Conservation (phyloP, 352 stramenopile genomes). For the Pythium utonaiense region DNA sequence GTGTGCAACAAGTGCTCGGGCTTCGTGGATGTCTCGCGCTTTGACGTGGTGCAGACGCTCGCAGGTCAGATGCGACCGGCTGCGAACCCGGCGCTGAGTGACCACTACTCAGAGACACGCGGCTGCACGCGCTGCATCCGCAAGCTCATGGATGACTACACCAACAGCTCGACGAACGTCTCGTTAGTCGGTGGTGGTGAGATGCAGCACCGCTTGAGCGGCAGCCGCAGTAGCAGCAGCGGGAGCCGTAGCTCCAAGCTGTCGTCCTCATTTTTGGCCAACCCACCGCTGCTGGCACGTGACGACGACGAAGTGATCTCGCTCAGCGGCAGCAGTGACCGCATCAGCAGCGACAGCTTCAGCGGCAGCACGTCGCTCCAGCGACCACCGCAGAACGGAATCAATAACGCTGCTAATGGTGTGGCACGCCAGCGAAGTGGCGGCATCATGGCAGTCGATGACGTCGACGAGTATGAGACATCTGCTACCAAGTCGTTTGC, state of each 20-base stretch:
- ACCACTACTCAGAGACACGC: conserved; percentile 11
- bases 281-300: neutral
- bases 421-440: neutral
- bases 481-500: neutral
- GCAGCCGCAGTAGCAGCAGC: conserved; percentile 4
- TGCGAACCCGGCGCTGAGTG: neutral
- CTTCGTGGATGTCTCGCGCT: conserved; percentile 38
- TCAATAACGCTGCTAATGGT: neutral
- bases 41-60: conserved; percentile 27
- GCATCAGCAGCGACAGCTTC: conserved; percentile 14
- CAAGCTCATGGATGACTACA: conserved; percentile 7
- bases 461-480: neutral
- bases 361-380: conserved; percentile 20
- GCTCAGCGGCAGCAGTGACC: conserved; percentile 17
- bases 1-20: conserved; percentile 65
- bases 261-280: conserved; percentile 2
- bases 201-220: neutral
- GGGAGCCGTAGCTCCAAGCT: neutral
- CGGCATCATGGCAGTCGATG: too few relatives aligned
- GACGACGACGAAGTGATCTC: conserved; percentile 20
- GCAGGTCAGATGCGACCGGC: conserved; percentile 9
- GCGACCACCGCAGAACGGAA: neutral
- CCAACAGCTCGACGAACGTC: conserved; percentile 3
- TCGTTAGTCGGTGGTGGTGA: neutral
- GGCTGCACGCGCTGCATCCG: conserved; percentile 23